phyloP scores from a whole-genome alignment of 495 filamentous ascomycete genomes.

The Bacidia gigantensis region DNA sequence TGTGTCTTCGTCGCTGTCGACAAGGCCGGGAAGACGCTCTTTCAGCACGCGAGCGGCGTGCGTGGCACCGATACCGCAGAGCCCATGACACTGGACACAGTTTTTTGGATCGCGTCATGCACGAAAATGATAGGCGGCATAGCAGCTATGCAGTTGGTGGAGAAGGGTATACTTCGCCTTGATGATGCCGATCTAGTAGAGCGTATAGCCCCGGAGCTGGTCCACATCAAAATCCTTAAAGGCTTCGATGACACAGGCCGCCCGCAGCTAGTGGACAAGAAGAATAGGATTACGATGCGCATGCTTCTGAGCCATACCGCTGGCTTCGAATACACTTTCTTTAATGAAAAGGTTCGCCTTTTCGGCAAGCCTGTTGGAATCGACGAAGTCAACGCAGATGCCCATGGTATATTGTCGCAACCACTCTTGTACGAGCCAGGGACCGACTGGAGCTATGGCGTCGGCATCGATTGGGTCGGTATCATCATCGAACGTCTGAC shows the following conservation, averaged over 20 bases:
- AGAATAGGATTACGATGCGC: conserved; percentile 41
- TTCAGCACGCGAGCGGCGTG: conserved; percentile 34
- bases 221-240: conserved; percentile 33
- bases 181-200: conserved; percentile 38
- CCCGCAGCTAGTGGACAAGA: conserved; percentile 32
- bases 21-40: conserved; percentile 34
- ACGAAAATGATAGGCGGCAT: conserved; percentile 42
- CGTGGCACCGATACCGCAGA: conserved; percentile 25
- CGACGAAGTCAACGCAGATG: conserved; percentile 39
- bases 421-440: conserved; percentile 48
- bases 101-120: conserved; percentile 49
- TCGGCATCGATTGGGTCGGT: conserved; percentile 49
- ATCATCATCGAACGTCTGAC: conserved; percentile 39
- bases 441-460: conserved; percentile 42
- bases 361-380: conserved; percentile 32
- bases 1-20: conserved; percentile 33
- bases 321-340: conserved; percentile 33
- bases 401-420: conserved; percentile 25
- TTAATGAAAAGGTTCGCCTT: conserved; percentile 36
- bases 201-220: conserved; percentile 37
- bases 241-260: conserved; percentile 26
- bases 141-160: conserved; percentile 49
- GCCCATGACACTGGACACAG: conserved; percentile 36
- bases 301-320: conserved; percentile 49
- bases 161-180: conserved; percentile 37